Evolutionary conservation across 106 monocot species (phyloP), one percentile per base, ranked within the genome.

Genomic region (Agapanthus africanus): DNA sequence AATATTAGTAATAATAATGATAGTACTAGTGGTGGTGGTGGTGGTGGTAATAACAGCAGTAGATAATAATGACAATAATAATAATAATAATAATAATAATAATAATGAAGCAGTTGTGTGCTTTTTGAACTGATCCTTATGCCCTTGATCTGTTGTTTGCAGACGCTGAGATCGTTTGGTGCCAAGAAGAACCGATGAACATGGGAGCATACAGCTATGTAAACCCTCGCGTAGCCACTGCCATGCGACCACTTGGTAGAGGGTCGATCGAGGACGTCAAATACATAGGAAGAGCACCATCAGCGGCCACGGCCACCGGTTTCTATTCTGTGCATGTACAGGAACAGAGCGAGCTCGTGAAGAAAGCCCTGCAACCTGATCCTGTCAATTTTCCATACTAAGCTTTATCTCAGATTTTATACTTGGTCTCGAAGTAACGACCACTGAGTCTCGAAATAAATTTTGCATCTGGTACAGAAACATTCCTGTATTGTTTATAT

Each of bases 111-210:
- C n/a, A n/a, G n/a, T n/a, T n/a, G n/a, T n/a, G n/a, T n/a, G n/a
- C n/a, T n/a, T n/a, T n/a, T n/a, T n/a, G n/a, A n/a, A n/a, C n/a
- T n/a, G n/a, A n/a, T n/a, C n/a, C n/a, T n/a, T n/a, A n/a, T n/a
- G n/a, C n/a, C n/a, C n/a, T n/a, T n/a, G n/a, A n/a, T n/a, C n/a
- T n/a, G n/a, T n/a, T n/a, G n/a, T n/a, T n/a, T 19, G 19, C 82
- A 95, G 94, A 91, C 46, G 94, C 94, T 0, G 94, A 95, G 85
- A 81, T 95, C 35, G 91, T 95, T 8, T 95, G 94, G 94, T 95
- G 94, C 71, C 94, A 95, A 54, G 94, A 95, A 68, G 94, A 95
- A 40, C 91, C 94, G 8, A 91, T 95, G 94, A 95, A 95, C 85
- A 95, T 95, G 94, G 94, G 94, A 0, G 87, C 91, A 14, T 87